A percentile compares a stretch with the other conserved stretches of the same genome.
Evolutionary conservation across 106 monocot species (phyloP).

Genomic region (Phalaenopsis equestris): DNA sequence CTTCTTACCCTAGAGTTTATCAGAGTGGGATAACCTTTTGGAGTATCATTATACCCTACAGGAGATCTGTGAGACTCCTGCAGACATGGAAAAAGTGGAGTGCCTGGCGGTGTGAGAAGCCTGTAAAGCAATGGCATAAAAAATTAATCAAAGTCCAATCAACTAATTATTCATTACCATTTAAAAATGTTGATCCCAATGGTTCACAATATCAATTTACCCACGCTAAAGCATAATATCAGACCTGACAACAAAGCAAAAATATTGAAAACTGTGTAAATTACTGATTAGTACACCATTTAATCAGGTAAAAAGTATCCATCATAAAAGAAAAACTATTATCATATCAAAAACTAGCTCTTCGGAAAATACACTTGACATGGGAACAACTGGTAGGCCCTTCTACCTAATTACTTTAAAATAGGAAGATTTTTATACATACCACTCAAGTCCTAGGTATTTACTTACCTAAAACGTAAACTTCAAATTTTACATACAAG

Average conservation of each 20-base stretch:
- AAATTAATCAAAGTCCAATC: background rate
- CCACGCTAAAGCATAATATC: background rate
- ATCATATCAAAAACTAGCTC: background rate
- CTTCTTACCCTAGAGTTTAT: slow-evolving; percentile 47
- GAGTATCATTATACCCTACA: slow-evolving; percentile 32
- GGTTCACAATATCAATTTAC: background rate
- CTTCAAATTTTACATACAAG: no score
- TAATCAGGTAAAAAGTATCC: background rate
- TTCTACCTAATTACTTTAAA: no score
- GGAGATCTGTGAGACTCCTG: slow-evolving; percentile 45
- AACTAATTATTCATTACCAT: background rate
- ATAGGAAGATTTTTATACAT: no score
- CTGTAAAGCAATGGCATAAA: slow-evolving; percentile 16
- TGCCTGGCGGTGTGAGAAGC: slow-evolving; percentile 80
- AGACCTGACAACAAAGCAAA: background rate
- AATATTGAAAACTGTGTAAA: background rate
- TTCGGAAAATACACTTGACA: no score
- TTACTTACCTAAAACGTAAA: no score
- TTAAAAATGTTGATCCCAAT: background rate
- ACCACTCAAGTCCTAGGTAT: no score
- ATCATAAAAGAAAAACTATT: background rate
- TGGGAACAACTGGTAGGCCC: no score
- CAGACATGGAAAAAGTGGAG: slow-evolving; percentile 62
- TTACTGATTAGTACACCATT: background rate
- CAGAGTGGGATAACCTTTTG: slow-evolving; percentile 41